These are phyloP conservation scores for Claviceps sp. DNA, from an alignment of 2,329 filamentous ascomycete species.

Conservation along the genomic window DNA sequence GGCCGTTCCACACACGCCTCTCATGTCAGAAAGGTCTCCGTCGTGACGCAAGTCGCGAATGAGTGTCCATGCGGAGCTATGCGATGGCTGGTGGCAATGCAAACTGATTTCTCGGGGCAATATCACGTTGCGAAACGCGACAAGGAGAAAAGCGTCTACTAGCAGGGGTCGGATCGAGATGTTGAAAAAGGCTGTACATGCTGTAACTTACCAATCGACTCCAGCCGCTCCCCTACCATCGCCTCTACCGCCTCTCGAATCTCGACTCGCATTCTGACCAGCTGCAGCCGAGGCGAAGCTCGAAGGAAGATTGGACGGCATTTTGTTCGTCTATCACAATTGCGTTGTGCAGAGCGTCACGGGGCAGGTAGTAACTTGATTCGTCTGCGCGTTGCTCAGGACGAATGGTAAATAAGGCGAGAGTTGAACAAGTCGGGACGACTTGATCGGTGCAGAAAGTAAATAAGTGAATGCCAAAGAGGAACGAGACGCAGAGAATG, in stretches of 20 bases:
- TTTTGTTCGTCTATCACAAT: constrained; percentile 14
- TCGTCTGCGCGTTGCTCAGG: constrained; percentile 3
- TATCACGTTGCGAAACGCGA: not conserved
- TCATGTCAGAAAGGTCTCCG: not conserved
- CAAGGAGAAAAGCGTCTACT: not conserved
- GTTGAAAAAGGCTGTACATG: not conserved
- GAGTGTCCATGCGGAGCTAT: not conserved
- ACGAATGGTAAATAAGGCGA: constrained; percentile 1
- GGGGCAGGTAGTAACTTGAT: not conserved
- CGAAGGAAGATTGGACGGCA: constrained; percentile 67
- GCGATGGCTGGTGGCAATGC: not conserved
- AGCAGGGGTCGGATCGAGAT: not conserved
- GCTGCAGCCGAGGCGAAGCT: constrained; percentile 77
- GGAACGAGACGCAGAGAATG: constrained; percentile 2
- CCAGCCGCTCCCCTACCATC: constrained; percentile 42
- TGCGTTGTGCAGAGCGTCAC: constrained; percentile 2
- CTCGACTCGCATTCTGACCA: constrained; percentile 54
- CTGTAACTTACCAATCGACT: constrained; percentile 57
- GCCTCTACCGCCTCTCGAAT: constrained; percentile 43
- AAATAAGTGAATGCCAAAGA: constrained; percentile 1
- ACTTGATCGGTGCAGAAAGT: not conserved
- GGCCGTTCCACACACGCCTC: not conserved
- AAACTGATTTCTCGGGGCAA: not conserved
- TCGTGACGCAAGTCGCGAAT: not conserved
- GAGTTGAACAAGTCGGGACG: not conserved